Conservation (phyloP, 257 asterid species). For the Capsicum pubescens region DNA sequence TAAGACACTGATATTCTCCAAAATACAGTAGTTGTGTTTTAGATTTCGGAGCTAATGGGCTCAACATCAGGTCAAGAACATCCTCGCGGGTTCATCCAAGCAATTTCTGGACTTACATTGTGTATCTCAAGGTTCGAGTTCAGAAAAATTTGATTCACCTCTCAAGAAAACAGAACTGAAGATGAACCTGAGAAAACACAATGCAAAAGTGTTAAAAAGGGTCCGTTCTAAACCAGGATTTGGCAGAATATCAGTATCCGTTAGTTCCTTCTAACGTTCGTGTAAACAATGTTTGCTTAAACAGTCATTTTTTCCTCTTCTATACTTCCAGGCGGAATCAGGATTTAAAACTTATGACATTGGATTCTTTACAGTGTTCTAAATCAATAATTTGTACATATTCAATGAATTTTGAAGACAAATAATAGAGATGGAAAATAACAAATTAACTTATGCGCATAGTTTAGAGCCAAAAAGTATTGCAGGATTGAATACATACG, state of each 20-base stretch:
- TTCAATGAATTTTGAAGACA: background rate
- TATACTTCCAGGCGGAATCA: background rate
- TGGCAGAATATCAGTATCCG: conserved; percentile 57
- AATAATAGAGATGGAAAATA: background rate
- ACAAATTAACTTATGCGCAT: background rate
- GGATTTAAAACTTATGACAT: background rate
- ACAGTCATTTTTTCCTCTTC: background rate
- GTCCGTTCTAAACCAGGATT: conserved; percentile 45
- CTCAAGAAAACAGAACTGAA: conserved; percentile 35
- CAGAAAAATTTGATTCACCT: conserved; percentile 22
- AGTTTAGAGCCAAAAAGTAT: background rate
- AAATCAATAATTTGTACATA: background rate
- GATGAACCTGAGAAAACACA: conserved; percentile 55
- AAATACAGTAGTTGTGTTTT: conserved; percentile 32
- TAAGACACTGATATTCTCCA: conserved; percentile 27
- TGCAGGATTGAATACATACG: background rate
- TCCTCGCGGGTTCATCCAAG: conserved; percentile 54
- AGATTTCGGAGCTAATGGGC: conserved; percentile 39
- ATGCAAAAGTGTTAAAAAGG: conserved; percentile 70
- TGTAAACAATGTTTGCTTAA: background rate
- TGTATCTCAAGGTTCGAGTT: conserved; percentile 40
- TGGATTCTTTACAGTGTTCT: background rate
- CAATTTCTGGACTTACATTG: conserved; percentile 57
- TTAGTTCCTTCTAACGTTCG: conserved; percentile 52
- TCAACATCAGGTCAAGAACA: conserved; percentile 41